Conservation (phyloP, 2,329 filamentous ascomycete genomes). For the Camillea tinctor region DNA sequence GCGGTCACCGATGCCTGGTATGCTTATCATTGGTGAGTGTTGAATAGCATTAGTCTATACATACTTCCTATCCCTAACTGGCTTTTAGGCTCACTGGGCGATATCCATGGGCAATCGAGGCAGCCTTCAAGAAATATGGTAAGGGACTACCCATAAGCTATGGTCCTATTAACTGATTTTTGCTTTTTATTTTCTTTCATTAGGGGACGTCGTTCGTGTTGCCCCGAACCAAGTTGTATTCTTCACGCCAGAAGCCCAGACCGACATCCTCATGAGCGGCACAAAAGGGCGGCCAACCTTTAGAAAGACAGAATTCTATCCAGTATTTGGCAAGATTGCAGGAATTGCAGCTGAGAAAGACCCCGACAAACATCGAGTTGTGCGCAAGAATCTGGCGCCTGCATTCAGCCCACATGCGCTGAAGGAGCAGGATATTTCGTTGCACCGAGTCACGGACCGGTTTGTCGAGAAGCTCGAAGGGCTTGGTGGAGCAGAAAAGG, state of each 20-base stretch:
- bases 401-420: conserved; percentile 4
- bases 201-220: conserved; percentile 11
- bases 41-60: background rate
- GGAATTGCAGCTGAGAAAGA: conserved; percentile 11
- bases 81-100: background rate
- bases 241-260: conserved; percentile 2
- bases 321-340: background rate
- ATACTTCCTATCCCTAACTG: background rate
- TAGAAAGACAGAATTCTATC: conserved; percentile 3
- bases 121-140: conserved; percentile 9
- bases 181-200: background rate
- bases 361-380: conserved; percentile 2
- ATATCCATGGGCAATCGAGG: conserved; percentile 4
- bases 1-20: background rate
- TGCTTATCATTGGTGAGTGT: background rate
- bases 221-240: conserved; percentile 16
- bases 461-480: conserved; percentile 2
- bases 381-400: conserved; percentile 4
- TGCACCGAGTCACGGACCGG: conserved; percentile 5
- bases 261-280: background rate
- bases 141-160: background rate
- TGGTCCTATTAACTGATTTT: background rate
- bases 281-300: background rate
- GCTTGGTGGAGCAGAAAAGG: background rate
- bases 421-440: background rate